Base-by-base conservation (phyloP, 1,284 basidiomycete species). In the Bondarzewia mesenterica region DNA sequence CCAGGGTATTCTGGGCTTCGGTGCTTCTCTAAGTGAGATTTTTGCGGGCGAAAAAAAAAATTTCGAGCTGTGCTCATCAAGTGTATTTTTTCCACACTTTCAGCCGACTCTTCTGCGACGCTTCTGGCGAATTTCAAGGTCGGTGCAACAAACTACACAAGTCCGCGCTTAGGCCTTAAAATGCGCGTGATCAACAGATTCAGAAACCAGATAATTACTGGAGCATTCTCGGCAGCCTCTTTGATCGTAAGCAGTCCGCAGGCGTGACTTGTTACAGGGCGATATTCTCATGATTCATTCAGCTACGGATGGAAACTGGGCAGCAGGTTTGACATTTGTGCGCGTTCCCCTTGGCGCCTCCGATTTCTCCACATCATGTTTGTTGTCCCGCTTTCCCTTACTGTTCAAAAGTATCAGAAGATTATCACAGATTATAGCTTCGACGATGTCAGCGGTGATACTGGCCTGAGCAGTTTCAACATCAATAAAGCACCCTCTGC, bases 261-360 rank as follows among this genome's bases (percentile, higher is more conserved):
- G n/a, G n/a, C n/a, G n/a, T 18, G n/a, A 8, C 21, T 5, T 18
- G 4, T 14, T 18, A n/a, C 10, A 18, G 21, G 15, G 8, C 20
- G 21, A 18, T 5, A 18, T 10, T 22, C 21, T n/a, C n/a, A 10
- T 18, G 21, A 12, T n/a, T 2, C 14, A 6, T n/a, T 7, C 40
- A 29, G 23, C 15, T 7, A 70, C 69, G 7, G 73, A 78, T 55
- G 68, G 66, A 5, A 62, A 66, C 26, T 57, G 69, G 44, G 67
- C 68, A 20, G 74, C 75, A 3, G 76, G 76, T 2, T 60, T 78
- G 23, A 68, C 71, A 7, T 74, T 73, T 54, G 58, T 78, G 39
- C 70, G 77, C 15, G 67, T 77, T n/a, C 69, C 74, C 0, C 64
- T 78, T 15, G 77, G 76, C 35, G 73, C 76, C 6, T 64, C 71